Evolutionary conservation across 345 rosid species (phyloP).

Genomic region (Euphorbia lathyris): DNA sequence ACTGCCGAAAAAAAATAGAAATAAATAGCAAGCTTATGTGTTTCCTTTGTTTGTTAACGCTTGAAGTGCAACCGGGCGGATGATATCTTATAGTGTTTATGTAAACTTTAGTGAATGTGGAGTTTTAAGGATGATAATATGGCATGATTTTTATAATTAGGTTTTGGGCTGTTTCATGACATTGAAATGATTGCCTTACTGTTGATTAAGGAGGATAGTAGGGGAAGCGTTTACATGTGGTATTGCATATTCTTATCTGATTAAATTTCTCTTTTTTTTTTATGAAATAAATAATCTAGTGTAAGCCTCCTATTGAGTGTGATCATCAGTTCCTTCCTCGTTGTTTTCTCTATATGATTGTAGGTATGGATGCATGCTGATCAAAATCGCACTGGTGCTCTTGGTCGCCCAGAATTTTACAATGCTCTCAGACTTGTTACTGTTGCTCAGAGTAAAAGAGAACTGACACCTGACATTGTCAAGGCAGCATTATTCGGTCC

Average conservation of each 20-base stretch:
- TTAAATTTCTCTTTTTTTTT: neutral
- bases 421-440: slow-evolving; percentile 95
- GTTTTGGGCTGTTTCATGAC: neutral
- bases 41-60: too few species aligned
- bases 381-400: slow-evolving; percentile 68
- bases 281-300: neutral
- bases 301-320: neutral
- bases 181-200: neutral
- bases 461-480: slow-evolving; percentile 86
- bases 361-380: slow-evolving; percentile 93
- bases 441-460: slow-evolving; percentile 94
- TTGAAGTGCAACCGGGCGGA: neutral
- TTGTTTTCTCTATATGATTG: slow-evolving; percentile 20
- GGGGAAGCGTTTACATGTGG: neutral
- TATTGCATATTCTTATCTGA: neutral
- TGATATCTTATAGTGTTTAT: neutral
- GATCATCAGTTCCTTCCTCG: neutral
- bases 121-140: neutral
- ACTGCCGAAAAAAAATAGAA: too few species aligned
- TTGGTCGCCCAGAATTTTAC: slow-evolving; percentile 77
- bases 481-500: slow-evolving; percentile 92
- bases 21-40: too few species aligned
- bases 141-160: neutral
- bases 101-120: neutral
- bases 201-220: neutral